These are phyloP conservation scores for Rhododendron simsii DNA, from an alignment of 148 eudicot genomes.

Conservation along the genomic window DNA sequence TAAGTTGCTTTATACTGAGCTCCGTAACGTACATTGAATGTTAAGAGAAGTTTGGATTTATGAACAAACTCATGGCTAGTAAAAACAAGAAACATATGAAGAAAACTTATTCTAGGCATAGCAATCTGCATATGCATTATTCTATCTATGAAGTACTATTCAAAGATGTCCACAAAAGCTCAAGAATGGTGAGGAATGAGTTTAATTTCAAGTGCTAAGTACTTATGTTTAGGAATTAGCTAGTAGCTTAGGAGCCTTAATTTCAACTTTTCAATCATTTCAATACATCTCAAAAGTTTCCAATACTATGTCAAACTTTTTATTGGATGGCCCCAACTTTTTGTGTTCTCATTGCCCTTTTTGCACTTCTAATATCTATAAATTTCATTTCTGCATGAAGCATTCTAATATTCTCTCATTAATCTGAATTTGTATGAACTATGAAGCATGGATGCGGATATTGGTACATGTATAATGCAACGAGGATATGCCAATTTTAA, in stretches of 20 bases:
- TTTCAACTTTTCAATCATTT: neutral
- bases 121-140: neutral
- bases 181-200: neutral
- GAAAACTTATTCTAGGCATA: neutral
- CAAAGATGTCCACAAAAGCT: neutral
- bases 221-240: neutral
- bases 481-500: neutral
- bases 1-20: neutral
- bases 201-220: neutral
- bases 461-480: neutral
- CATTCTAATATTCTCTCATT: neutral
- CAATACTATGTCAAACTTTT: neutral
- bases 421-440: neutral
- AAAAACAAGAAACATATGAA: neutral
- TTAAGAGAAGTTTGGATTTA: neutral
- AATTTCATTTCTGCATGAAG: too few relatives aligned
- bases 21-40: neutral
- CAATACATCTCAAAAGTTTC: neutral
- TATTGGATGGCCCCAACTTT: neutral
- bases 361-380: neutral
- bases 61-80: neutral
- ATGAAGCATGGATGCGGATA: neutral
- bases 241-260: neutral
- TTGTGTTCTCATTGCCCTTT: neutral
- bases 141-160: neutral